Evolutionary conservation across 768 basidiomycete species (phyloP).

Genomic region (Russula griseocarnosa): DNA sequence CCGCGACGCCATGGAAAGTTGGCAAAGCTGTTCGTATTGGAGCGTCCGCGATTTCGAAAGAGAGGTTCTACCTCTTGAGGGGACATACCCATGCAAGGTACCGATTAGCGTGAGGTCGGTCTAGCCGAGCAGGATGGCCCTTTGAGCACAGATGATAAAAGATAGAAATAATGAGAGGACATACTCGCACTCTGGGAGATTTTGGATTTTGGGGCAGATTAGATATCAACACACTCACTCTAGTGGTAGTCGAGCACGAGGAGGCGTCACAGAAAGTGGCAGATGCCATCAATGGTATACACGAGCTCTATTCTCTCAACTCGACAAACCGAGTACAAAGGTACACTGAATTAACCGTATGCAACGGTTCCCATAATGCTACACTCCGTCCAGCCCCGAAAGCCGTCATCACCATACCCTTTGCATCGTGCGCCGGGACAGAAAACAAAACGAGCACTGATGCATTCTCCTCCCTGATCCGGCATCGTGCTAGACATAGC

Average conservation of each 20-base stretch:
- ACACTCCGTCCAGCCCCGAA: not conserved
- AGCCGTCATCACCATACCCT: not conserved
- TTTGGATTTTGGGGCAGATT: not conserved
- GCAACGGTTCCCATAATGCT: conserved; percentile 4
- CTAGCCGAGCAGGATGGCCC: not conserved
- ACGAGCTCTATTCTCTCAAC: not conserved
- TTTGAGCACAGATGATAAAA: not conserved
- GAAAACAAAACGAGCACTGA: conserved; percentile 14
- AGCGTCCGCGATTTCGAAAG: conserved; percentile 38
- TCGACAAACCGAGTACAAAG: conserved; percentile 19
- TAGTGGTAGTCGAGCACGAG: not conserved
- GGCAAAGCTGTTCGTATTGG: conserved; percentile 43
- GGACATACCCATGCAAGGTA: conserved; percentile 24
- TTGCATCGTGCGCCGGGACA: conserved; percentile 8
- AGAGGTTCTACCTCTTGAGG: conserved; percentile 33
- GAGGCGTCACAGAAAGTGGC: not conserved
- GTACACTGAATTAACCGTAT: not conserved
- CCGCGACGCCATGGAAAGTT: conserved; percentile 40
- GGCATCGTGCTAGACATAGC: conserved; percentile 21
- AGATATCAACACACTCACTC: not conserved
- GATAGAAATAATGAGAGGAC: not conserved
- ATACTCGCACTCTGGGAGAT: not conserved
- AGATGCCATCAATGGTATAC: not conserved
- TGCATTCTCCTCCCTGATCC: not conserved
- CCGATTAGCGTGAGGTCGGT: conserved; percentile 3